phyloP scores from a whole-genome alignment of 2,329 filamentous ascomycete species.

The Cercospora janseana region DNA sequence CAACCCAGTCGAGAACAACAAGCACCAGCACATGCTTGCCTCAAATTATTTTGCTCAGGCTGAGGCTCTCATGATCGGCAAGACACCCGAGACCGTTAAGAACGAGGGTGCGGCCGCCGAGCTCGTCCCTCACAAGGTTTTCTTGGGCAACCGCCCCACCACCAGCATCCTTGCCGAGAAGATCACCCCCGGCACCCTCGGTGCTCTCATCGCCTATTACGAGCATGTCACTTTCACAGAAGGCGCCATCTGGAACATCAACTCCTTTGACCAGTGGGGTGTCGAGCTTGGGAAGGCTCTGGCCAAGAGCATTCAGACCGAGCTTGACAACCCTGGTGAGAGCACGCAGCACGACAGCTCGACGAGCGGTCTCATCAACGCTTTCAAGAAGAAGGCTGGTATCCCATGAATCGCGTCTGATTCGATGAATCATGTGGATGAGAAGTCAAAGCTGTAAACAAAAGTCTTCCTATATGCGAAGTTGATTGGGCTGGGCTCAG shows the following conservation, averaged over 20 bases:
- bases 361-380: conserved; percentile 83
- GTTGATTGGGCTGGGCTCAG: conserved; percentile 12
- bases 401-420: conserved; percentile 23
- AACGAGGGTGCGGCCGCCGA: conserved; percentile 70
- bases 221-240: conserved; percentile 98
- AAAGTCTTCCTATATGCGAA: conserved; percentile 8
- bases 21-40: conserved; percentile 94
- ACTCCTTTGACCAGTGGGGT: conserved; percentile 99
- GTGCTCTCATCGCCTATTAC: conserved; percentile 96
- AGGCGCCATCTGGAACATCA: conserved; percentile 98
- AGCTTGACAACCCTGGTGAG: conserved; percentile 76
- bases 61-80: conserved; percentile 84
- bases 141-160: conserved; percentile 94
- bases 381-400: conserved; percentile 77
- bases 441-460: conserved; percentile 16
- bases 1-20: conserved; percentile 88
- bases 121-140: conserved; percentile 97
- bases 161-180: conserved; percentile 90
- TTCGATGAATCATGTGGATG: not conserved
- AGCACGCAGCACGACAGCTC: conserved; percentile 77
- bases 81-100: conserved; percentile 76
- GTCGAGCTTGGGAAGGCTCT: conserved; percentile 96
- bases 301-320: conserved; percentile 66
- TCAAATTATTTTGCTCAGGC: conserved; percentile 90
- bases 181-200: conserved; percentile 91